Evolutionary conservation across 805 yeast species (phyloP), one percentile per base, ranked within the genome.

Genomic region (Metschnikowia cerradonensis): DNA sequence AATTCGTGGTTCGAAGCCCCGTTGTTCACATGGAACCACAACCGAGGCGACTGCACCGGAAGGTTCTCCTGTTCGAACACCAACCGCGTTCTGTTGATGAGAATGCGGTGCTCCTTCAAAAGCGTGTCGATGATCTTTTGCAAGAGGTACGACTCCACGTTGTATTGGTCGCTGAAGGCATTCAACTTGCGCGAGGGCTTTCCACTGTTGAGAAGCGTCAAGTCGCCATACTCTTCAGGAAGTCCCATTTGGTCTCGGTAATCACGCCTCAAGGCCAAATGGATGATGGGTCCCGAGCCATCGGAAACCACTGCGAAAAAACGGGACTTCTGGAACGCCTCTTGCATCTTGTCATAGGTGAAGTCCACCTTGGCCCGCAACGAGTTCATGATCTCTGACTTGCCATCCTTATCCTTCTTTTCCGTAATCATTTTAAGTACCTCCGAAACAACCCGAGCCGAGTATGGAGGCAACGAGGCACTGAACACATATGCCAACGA

Each of bases 401-500:
- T 59, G 3, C 79, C 81, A 13, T 48, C 36, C 1, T 58, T 42
- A 30, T 57, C 56, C 62, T 23, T 68, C 57, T 53, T 46, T 37
- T 73, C 76, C 55, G 58, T 47, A 40, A 89, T 71, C 38, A 81
- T 66, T 14, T 72, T 62, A 38, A 89, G 72, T 0, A 80, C 78
- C 48, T 74, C 73, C 1, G 88, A 78, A 1, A 79, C 80, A 2
- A 84, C 83, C 50, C 73, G 78, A 1, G 96, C 96, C 40, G 90
- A 80, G 68, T 87, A 92, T 22, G 97, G 95, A 11, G 99, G 98
- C 65, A 92, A 79, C 1, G 97, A 81, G 6, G 99, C 99, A 61
- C 96, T 87, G 67, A 89, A 94, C 53, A 94, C 94, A 65, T 90
- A 94, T 2, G 96, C 97, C 57, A 78, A 77, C 13, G 96, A 88